phyloP scores from a whole-genome alignment of 495 filamentous ascomycete genomes.

The Bathelium albidoporum region DNA sequence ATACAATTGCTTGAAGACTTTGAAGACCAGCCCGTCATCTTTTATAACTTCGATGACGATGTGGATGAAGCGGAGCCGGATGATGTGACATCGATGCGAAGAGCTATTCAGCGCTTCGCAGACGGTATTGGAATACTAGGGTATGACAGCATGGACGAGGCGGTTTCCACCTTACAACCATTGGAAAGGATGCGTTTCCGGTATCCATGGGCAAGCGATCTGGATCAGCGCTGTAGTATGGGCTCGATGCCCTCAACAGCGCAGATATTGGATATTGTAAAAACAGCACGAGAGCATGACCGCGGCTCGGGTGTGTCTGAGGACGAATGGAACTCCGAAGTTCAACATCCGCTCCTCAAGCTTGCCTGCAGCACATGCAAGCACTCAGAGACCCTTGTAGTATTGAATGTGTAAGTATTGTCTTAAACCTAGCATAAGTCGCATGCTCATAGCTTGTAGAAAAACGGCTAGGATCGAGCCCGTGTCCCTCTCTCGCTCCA shows the following conservation, averaged over 20 bases:
- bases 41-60: neutral
- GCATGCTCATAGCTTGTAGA: conserved; percentile 5
- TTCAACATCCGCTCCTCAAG: conserved; percentile 19
- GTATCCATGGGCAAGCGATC: conserved; percentile 16
- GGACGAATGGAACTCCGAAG: conserved; percentile 20
- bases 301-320: conserved; percentile 13
- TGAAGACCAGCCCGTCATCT: neutral
- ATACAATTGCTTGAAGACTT: neutral
- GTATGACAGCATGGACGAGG: conserved; percentile 8
- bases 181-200: conserved; percentile 11
- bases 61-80: neutral
- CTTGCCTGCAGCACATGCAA: conserved; percentile 15
- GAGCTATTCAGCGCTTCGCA: neutral
- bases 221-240: neutral
- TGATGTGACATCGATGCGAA: neutral
- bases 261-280: conserved; percentile 11
- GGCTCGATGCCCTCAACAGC: conserved; percentile 14
- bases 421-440: conserved; percentile 1
- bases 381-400: conserved; percentile 10
- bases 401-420: conserved; percentile 12
- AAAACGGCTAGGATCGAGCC: conserved; percentile 14
- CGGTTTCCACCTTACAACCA: conserved; percentile 5
- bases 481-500: conserved; percentile 9
- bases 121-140: neutral
- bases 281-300: conserved; percentile 14